phyloP scores from a whole-genome alignment of 2,329 filamentous ascomycete species.

The Amesomyces nigricolor region DNA sequence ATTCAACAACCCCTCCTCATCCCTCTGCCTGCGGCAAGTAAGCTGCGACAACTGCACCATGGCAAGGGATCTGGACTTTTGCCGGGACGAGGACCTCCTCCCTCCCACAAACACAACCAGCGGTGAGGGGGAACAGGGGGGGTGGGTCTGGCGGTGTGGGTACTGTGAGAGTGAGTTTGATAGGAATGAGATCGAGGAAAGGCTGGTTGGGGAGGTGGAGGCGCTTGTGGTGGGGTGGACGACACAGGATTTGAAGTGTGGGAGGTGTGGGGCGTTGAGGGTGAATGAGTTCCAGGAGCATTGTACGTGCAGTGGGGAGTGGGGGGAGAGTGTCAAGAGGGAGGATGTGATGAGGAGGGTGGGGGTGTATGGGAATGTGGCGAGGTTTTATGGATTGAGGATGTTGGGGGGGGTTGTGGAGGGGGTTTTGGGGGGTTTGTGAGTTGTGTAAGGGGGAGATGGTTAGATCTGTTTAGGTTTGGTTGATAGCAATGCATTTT shows the following conservation, averaged over 20 bases:
- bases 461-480: not conserved
- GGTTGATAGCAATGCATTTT: not conserved
- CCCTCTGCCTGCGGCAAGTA: constrained; percentile 66
- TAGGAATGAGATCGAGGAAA: constrained; percentile 76
- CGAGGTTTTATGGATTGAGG: constrained; percentile 69
- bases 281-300: constrained; percentile 96
- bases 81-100: constrained; percentile 78
- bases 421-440: constrained; percentile 50
- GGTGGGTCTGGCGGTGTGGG: constrained; percentile 64
- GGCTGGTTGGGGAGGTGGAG: constrained; percentile 71
- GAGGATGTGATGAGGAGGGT: constrained; percentile 61
- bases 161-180: constrained; percentile 74
- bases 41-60: constrained; percentile 89
- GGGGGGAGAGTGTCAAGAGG: constrained; percentile 66
- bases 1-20: constrained; percentile 79
- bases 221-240: constrained; percentile 72
- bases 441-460: not conserved
- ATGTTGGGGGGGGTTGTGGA: constrained; percentile 75
- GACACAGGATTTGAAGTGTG: constrained; percentile 83
- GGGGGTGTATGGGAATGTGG: constrained; percentile 67
- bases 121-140: constrained; percentile 21
- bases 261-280: constrained; percentile 63
- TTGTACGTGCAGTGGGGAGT: constrained; percentile 84
- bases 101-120: constrained; percentile 38
- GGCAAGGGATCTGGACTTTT: constrained; percentile 83